A percentile compares a stretch with the other conserved stretches of the same genome.
These are phyloP conservation scores for Cyclanthera cordifolia DNA, from an alignment of 306 rosid species.

Conservation along the genomic window DNA sequence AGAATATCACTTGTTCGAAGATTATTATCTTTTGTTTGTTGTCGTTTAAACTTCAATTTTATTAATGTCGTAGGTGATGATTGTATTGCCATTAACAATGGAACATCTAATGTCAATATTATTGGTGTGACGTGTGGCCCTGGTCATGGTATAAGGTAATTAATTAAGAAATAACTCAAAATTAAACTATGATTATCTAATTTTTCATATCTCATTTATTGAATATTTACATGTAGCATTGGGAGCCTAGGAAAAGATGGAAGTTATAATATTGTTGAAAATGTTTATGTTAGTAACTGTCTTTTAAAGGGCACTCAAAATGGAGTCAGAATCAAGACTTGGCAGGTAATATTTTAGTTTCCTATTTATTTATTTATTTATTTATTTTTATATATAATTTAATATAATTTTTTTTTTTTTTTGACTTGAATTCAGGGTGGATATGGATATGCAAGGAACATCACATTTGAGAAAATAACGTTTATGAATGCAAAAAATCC, in stretches of 20 bases:
- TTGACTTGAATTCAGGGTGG: not conserved
- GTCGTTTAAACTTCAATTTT: not conserved
- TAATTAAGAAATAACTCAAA: too few species aligned
- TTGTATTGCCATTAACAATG: constrained; percentile 28
- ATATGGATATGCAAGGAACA: too few species aligned
- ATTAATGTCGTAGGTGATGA: constrained; percentile 31
- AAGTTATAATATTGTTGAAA: constrained; percentile 26
- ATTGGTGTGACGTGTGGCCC: not conserved
- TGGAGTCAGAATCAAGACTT: constrained; percentile 58
- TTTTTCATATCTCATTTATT: too few species aligned
- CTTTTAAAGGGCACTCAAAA: constrained; percentile 32
- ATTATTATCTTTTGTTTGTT: not conserved
- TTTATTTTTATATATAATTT: too few species aligned
- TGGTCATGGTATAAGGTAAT: constrained; percentile 5
- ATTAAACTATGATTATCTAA: too few species aligned
- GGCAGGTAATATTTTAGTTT: constrained; percentile 26
- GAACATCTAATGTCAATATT: not conserved
- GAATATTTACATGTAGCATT: constrained; percentile 23
- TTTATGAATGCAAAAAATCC: too few species aligned
- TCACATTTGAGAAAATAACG: too few species aligned
- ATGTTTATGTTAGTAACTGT: constrained; percentile 37
- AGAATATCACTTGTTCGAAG: not conserved
- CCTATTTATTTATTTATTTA: too few species aligned
- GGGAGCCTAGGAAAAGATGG: constrained; percentile 46
- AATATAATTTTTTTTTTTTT: too few species aligned